Evolutionary conservation across 495 filamentous ascomycete species (phyloP).

Genomic region (Stereocaulon alpinum): DNA sequence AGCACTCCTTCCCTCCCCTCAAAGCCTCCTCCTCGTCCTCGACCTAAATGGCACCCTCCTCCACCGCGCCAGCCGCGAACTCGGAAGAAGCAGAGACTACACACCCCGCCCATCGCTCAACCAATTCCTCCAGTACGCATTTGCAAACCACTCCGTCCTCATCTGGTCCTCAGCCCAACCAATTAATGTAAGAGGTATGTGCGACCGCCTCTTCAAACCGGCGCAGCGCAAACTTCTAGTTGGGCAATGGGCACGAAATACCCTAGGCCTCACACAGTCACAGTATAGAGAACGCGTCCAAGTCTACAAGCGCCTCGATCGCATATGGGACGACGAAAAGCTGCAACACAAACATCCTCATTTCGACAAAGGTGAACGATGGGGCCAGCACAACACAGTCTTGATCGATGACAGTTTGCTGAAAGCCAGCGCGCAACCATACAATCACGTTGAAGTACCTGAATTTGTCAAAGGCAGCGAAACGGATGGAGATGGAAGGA

Average conservation of each 20-base stretch:
- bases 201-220: conserved; percentile 40
- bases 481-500: conserved; percentile 1
- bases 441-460: conserved; percentile 69
- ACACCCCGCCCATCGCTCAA: conserved; percentile 49
- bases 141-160: conserved; percentile 62
- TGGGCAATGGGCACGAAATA: conserved; percentile 72
- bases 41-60: conserved; percentile 92
- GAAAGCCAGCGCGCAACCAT: conserved; percentile 75
- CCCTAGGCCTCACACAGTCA: conserved; percentile 48
- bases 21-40: conserved; percentile 64
- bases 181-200: conserved; percentile 56
- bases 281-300: conserved; percentile 66
- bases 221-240: conserved; percentile 39
- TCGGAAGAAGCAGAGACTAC: conserved; percentile 27
- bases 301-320: conserved; percentile 74
- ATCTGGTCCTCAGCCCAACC: conserved; percentile 84
- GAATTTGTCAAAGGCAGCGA: conserved; percentile 46
- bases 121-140: conserved; percentile 55
- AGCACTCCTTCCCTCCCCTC: conserved; percentile 22
- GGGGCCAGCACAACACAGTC: conserved; percentile 80
- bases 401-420: conserved; percentile 73
- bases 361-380: conserved; percentile 27
- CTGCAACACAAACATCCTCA: conserved; percentile 44
- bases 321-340: conserved; percentile 53
- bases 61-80: conserved; percentile 37